A percentile compares a stretch with the other conserved stretches of the same genome.
Evolutionary conservation across 352 stramenopile genomes (phyloP).

Genomic region (Phytophthora ramorum): DNA sequence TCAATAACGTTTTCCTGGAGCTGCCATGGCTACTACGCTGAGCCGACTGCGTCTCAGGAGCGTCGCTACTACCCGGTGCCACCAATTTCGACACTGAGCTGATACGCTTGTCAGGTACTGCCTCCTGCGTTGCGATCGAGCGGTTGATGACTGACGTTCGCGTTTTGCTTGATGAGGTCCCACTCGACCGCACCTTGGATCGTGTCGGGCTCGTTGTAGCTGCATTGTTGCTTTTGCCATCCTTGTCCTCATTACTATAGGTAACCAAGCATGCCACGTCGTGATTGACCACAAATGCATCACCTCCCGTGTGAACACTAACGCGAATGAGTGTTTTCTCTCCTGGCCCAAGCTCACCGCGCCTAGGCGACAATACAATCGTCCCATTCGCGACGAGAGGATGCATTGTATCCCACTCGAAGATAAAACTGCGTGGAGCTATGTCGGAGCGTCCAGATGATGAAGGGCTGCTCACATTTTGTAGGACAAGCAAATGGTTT

Average conservation of each 20-base stretch:
- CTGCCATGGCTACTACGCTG: conserved; percentile 23
- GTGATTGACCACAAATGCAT: conserved; percentile 71
- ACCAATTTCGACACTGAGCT: conserved; percentile 11
- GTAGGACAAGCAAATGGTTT: conserved; percentile 58
- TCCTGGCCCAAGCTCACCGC: conserved; percentile 53
- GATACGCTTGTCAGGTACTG: conserved; percentile 41
- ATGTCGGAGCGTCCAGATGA: background rate
- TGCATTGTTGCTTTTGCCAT: conserved; percentile 28
- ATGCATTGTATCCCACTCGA: conserved; percentile 68
- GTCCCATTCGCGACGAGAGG: conserved; percentile 57
- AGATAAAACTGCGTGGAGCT: conserved; percentile 33
- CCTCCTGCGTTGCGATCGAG: conserved; percentile 69
- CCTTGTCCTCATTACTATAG: conserved; percentile 31
- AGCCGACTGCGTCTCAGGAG: conserved; percentile 1
- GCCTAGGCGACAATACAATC: conserved; percentile 57
- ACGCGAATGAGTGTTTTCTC: conserved; percentile 66
- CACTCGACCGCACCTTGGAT: conserved; percentile 10
- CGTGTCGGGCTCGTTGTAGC: conserved; percentile 18
- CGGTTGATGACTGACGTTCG: conserved; percentile 63
- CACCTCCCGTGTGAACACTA: conserved; percentile 44
- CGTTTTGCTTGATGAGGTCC: conserved; percentile 7
- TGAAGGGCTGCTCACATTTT: conserved; percentile 40
- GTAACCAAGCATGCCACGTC: conserved; percentile 65
- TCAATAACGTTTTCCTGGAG: conserved; percentile 17
- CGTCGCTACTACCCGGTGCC: conserved; percentile 9